Base-by-base conservation (phyloP, 2,329 filamentous ascomycete genomes). In the Didymella exigua region DNA sequence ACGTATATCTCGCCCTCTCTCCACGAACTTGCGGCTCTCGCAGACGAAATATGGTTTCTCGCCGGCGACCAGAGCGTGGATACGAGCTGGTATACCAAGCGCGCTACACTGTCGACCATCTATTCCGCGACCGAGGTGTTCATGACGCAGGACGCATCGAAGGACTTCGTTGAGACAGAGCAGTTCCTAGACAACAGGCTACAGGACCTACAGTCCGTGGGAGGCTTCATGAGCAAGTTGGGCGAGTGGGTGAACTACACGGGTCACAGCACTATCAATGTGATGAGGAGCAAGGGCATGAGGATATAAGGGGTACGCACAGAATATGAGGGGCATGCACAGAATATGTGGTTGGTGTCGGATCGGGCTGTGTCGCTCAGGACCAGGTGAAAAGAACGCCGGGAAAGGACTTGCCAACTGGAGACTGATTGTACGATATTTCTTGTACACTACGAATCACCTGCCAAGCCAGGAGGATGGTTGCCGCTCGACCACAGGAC, bases 21-120 rank as follows among this genome's bases (percentile, higher is more conserved):
- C 3, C 82, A 82, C 38, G 95, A 98, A 77, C 84, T 99, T 4
- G 87, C 89, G 36, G 81, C 84, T 44, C 85, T 99, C 4, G 84
- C 89, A n/a, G 93, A 97, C 73, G 95, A 99, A 75, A 96, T 99
- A 46, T 90, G 89, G 82, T 92, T 89, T 69, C 84, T 96, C 4
- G 86, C 93, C 0, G 91, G 91, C 45, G 95, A 98, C 75, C 81
- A 78, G 19, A 84, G 87, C 19, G 90, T 97, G 56, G 93, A 98
- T 75, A 84, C 86, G 4, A 88, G 86, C 4, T 99, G 95, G 95
- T 99, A 99, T 66, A 87, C 86, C 2, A 89, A 88, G 71, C 81
- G 88, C 3, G 81, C 85, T 8, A 83, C 81, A 0, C 73, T 90
- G 21, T 81, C 84, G 0, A 81, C 82, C 2, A 81, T 90, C n/a